A percentile compares a stretch with the other conserved stretches of the same genome.
These are phyloP conservation scores for Massarina eburnea DNA, from an alignment of 2,329 filamentous ascomycete species.

Conservation along the genomic window DNA sequence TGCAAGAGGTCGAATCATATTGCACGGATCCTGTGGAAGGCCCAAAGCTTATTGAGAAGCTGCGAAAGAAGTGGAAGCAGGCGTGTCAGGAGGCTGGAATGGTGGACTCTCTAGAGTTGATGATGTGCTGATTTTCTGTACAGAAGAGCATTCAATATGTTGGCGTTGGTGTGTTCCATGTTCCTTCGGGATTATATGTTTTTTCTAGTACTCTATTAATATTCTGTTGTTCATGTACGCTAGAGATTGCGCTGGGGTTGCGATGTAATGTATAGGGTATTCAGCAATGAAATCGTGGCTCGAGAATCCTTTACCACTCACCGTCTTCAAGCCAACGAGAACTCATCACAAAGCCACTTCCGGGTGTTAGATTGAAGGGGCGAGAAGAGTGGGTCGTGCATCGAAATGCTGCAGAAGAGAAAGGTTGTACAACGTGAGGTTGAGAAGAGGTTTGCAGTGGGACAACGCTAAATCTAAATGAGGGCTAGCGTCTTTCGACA, in stretches of 20 bases:
- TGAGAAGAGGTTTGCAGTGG: constrained; percentile 10
- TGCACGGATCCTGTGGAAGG: constrained; percentile 17
- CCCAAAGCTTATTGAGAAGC: constrained; percentile 31
- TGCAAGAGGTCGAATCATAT: constrained; percentile 24
- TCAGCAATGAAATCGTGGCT: constrained; percentile 9
- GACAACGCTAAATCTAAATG: background rate
- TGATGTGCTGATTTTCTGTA: constrained; percentile 1
- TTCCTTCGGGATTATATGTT: constrained; percentile 7
- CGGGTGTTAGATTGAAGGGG: constrained; percentile 11
- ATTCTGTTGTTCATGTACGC: constrained; percentile 23
- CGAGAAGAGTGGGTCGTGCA: constrained; percentile 13
- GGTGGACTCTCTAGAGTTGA: background rate
- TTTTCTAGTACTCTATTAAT: constrained; percentile 21
- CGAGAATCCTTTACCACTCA: constrained; percentile 1
- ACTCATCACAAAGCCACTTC: background rate
- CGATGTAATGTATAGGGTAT: constrained; percentile 28
- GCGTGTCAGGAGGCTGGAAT: constrained; percentile 7
- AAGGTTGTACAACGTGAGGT: constrained; percentile 14
- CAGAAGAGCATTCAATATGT: constrained; percentile 2
- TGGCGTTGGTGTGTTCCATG: constrained; percentile 14
- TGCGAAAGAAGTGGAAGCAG: constrained; percentile 25
- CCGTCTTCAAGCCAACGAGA: background rate
- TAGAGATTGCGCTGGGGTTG: constrained; percentile 25
- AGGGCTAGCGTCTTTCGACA: background rate
- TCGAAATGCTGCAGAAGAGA: constrained; percentile 17